Evolutionary conservation across 1,139 yeast genomes (phyloP).

Genomic region (Geotrichum restrictum): DNA sequence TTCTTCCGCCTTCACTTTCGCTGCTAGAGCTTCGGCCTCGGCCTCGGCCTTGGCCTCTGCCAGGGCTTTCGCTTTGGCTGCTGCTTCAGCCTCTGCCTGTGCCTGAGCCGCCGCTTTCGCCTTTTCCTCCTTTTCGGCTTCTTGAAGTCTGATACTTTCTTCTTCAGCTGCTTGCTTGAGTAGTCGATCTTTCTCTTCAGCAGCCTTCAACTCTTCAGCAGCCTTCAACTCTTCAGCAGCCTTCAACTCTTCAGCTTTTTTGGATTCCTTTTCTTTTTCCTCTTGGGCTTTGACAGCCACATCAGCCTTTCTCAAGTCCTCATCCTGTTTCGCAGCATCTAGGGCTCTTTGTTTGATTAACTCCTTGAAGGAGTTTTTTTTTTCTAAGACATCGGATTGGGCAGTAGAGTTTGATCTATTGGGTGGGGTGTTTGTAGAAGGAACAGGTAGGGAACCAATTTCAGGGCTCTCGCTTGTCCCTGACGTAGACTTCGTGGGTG

Average conservation of each 20-base stretch:
- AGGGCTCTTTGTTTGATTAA: conserved; percentile 26
- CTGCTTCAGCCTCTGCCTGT: conserved; percentile 11
- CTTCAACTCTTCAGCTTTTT: not conserved
- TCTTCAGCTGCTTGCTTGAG: not conserved
- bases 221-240: not conserved
- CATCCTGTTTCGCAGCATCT: conserved; percentile 27
- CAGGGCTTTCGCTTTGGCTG: conserved; percentile 6
- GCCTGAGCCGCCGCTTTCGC: not conserved
- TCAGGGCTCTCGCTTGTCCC: conserved; percentile 12
- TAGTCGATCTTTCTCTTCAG: not conserved
- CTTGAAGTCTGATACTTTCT: conserved; percentile 17
- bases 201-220: not conserved
- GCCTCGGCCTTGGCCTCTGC: conserved; percentile 13
- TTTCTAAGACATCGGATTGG: conserved; percentile 21
- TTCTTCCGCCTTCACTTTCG: no score
- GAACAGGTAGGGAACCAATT: conserved; percentile 19
- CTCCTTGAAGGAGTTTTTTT: conserved; percentile 28
- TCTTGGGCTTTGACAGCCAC: conserved; percentile 25
- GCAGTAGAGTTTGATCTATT: conserved; percentile 23
- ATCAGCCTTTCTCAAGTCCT: conserved; percentile 25
- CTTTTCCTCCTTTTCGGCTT: conserved; percentile 6
- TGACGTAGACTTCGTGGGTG: not conserved
- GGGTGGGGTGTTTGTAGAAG: conserved; percentile 23
- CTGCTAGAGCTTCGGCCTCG: not conserved
- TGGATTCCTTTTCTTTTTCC: conserved; percentile 22